phyloP scores from a whole-genome alignment of 495 filamentous ascomycete genomes.

The Tuber borchii region DNA sequence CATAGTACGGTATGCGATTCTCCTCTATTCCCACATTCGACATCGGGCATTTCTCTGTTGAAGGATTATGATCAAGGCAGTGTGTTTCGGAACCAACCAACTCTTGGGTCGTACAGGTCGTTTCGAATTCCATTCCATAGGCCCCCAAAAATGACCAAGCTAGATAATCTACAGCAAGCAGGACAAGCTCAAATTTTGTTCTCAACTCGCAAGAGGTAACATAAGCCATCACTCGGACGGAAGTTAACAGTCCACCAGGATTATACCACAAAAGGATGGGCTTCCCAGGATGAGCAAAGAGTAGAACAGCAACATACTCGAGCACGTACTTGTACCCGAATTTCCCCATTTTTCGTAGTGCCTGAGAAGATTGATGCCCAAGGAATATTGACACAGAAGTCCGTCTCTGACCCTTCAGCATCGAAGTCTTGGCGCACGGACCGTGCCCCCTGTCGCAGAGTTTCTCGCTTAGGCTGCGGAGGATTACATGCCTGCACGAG shows the following conservation, averaged over 20 bases:
- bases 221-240: not conserved
- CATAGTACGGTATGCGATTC: too few relatives aligned
- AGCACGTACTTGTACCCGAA: not conserved
- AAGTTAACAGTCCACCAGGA: too few relatives aligned
- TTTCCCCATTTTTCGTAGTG: not conserved
- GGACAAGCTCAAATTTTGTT: not conserved
- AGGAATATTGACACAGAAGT: not conserved
- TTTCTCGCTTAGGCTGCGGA: not conserved
- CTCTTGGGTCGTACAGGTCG: not conserved
- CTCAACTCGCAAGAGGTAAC: not conserved
- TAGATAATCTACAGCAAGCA: not conserved
- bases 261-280: not conserved
- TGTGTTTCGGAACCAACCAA: not conserved
- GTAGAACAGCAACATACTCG: not conserved
- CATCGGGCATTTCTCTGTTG: not conserved
- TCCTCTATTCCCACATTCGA: not conserved
- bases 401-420: not conserved
- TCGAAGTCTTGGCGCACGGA: not conserved
- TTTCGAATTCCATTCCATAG: not conserved
- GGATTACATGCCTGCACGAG: too few relatives aligned
- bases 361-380: not conserved
- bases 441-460: not conserved
- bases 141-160: not conserved
- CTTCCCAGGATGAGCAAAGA: not conserved
- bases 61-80: not conserved